These are phyloP conservation scores for Parastagonospora avenae DNA, from an alignment of 2,329 filamentous ascomycete genomes.

Conservation along the genomic window DNA sequence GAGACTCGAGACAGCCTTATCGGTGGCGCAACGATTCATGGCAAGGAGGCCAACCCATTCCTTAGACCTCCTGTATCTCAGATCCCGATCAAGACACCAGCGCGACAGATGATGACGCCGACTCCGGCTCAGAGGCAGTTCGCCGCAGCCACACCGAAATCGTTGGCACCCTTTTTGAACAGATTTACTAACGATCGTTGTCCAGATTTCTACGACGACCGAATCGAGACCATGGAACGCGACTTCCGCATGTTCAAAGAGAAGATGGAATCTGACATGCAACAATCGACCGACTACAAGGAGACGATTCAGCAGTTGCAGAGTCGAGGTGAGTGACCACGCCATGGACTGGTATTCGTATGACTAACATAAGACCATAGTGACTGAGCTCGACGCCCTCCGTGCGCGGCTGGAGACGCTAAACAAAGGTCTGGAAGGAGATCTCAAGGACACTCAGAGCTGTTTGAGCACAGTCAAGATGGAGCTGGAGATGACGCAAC, in stretches of 20 bases:
- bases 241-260: constrained; percentile 74
- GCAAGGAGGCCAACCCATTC: constrained; percentile 31
- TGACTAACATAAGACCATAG: constrained; percentile 40
- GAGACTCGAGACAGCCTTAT: constrained; percentile 22
- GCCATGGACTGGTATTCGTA: background rate
- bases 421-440: constrained; percentile 65
- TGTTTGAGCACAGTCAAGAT: constrained; percentile 57
- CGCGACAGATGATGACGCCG: constrained; percentile 15
- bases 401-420: constrained; percentile 56
- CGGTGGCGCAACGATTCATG: constrained; percentile 35
- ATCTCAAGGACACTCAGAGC: constrained; percentile 67
- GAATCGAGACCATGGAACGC: constrained; percentile 75
- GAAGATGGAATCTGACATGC: constrained; percentile 71
- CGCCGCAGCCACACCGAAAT: constrained; percentile 22
- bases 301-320: constrained; percentile 77
- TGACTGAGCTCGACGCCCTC: constrained; percentile 62
- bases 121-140: constrained; percentile 16
- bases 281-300: constrained; percentile 71
- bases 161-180: constrained; percentile 64
- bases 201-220: constrained; percentile 79
- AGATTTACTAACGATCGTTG: constrained; percentile 73
- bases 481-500: constrained; percentile 58
- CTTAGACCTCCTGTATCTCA: constrained; percentile 27
- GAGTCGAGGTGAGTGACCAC: constrained; percentile 65
- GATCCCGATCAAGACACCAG: constrained; percentile 32